Evolutionary conservation across 2,329 filamentous ascomycete species (phyloP), one percentile per base, ranked within the genome.

Genomic region (Cephalotrichum gorgonifer): DNA sequence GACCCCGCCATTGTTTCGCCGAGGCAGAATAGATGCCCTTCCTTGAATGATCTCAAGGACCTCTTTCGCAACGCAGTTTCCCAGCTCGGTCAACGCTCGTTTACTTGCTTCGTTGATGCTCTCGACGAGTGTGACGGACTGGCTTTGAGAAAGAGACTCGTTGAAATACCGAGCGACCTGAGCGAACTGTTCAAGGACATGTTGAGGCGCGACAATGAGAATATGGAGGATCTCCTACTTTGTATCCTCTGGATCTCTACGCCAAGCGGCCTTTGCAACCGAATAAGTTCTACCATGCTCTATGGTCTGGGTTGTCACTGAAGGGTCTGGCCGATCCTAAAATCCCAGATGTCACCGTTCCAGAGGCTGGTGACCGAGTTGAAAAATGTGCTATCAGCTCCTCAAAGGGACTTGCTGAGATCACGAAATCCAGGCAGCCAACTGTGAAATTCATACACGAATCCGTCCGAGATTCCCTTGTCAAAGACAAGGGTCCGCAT

Each of bases 161-260:
- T 47, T 0, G 56, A 65, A 1, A 59, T 73, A 0, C 72, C 72
- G 0, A 48, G 11, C 1, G 61, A 62, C 0, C 59, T 83, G 0
- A 56, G 64, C 31, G 61, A 72, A 0, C 54, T 83, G 0, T 81
- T 83, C 51, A 63, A 61, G 3, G 60, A 75, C 15, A 74, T 81
- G 0, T 49, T 81, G 2, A 66, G 50, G 0, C 64, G 74, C 15
- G 76, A 83, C 47, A 17, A 49, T 0, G 33, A 62, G 0, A 64
- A 76, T 5, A 59, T 60, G 43, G 59, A 70, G 0, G 59, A 66
- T 0, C 53, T 80, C 0, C 49, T 67, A 0, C 53, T 75, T 0
- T 78, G 70, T 27, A 51, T 82, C 1, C 67, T 73, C 20, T 81
- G 72, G 72, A 62, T 83, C 60, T 82, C 0, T 80, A 69, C 23